Conservation (phyloP, 2,329 filamentous ascomycete species). For the Stemphylium beticola region DNA sequence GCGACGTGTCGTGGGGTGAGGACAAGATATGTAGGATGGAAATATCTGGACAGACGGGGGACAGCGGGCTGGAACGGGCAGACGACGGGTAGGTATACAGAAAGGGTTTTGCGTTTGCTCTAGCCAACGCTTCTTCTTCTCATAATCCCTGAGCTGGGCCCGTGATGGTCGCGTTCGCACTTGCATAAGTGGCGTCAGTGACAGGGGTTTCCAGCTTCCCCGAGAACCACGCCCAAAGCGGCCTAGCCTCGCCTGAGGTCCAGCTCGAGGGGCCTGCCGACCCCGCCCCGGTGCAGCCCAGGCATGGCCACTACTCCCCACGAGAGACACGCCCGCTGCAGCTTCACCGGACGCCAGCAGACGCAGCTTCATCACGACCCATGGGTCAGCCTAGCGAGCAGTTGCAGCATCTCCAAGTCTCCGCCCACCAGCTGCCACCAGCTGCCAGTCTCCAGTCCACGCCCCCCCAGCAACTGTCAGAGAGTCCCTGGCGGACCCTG, state of each 20-base stretch:
- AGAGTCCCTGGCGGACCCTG: constrained; percentile 11
- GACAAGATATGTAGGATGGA: constrained; percentile 7
- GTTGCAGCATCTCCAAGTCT: too few relatives aligned
- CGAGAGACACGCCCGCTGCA: not conserved
- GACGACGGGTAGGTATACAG: constrained; percentile 17
- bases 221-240: constrained; percentile 17
- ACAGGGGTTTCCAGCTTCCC: constrained; percentile 27
- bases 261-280: constrained; percentile 12
- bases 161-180: constrained; percentile 14
- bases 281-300: constrained; percentile 9
- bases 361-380: not conserved
- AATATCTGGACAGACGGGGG: constrained; percentile 22
- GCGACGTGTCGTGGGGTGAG: constrained; percentile 6
- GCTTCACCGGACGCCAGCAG: not conserved
- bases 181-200: constrained; percentile 22
- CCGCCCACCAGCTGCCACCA: not conserved
- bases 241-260: constrained; percentile 9
- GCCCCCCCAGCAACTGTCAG: not conserved
- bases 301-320: not conserved
- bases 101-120: constrained; percentile 37
- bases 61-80: constrained; percentile 20
- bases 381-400: too few relatives aligned
- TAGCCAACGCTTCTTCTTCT: constrained; percentile 14
- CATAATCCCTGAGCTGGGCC: constrained; percentile 11
- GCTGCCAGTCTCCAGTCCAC: not conserved